Conservation (phyloP, 108 stramenopile genomes). For the Schizochytrium sp. region DNA sequence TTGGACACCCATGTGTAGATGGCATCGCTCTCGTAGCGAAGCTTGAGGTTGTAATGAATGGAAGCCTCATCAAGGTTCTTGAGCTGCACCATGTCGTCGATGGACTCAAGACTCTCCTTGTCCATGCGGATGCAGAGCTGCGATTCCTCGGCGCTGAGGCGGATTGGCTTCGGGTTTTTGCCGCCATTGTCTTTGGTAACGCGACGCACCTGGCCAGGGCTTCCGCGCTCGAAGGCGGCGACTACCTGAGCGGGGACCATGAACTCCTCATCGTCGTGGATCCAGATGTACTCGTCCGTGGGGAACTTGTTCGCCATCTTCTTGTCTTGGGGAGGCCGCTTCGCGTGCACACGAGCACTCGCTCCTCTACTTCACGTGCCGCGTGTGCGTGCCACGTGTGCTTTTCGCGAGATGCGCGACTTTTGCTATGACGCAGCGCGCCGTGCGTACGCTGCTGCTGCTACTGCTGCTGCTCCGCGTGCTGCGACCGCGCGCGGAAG, state of each 20-base stretch:
- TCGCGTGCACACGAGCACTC: too few relatives aligned
- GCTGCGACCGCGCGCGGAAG: too few relatives aligned
- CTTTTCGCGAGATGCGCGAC: too few relatives aligned
- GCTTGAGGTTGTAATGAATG: constrained; percentile 26
- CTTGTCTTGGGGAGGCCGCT: too few relatives aligned
- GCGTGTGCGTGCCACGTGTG: too few relatives aligned
- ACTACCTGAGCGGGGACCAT: constrained; percentile 6
- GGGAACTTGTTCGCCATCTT: background rate
- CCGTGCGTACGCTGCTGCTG: too few relatives aligned
- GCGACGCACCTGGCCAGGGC: background rate
- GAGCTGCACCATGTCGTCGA: constrained; percentile 27
- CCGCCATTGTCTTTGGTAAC: background rate
- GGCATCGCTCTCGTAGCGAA: constrained; percentile 4
- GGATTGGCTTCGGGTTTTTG: background rate
- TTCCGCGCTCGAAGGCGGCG: background rate
- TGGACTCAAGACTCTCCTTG: background rate
- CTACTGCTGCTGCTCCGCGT: too few relatives aligned
- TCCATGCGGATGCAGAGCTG: background rate
- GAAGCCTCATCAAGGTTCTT: background rate
- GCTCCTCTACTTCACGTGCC: too few relatives aligned
- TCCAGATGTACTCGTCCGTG: background rate
- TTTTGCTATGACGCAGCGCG: too few relatives aligned
- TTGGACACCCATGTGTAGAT: constrained; percentile 28
- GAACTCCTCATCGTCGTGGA: background rate
- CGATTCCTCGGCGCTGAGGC: background rate